These are phyloP conservation scores for Actinidia polygama DNA, from an alignment of 179 eudicot genomes.

Conservation along the genomic window DNA sequence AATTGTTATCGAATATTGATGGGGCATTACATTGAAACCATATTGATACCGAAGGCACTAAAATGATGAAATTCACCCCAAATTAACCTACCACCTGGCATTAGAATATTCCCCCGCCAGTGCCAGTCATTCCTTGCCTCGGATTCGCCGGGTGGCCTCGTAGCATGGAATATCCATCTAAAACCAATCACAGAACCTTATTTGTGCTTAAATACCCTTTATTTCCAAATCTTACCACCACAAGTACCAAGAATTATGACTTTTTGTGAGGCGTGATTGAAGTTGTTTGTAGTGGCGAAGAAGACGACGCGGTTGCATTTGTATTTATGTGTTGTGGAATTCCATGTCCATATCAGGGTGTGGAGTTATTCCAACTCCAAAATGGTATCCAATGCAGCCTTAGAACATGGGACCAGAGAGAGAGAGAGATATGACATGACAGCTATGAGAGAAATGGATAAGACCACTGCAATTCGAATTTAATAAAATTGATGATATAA, in stretches of 20 bases:
- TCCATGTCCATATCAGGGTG: background rate
- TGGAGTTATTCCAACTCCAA: slow-evolving; percentile 5
- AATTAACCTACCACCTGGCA: no score
- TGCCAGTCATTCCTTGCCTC: background rate
- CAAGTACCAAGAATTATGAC: background rate
- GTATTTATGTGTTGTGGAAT: background rate
- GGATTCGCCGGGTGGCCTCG: background rate
- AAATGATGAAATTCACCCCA: no score
- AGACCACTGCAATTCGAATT: background rate
- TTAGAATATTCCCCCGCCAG: no score
- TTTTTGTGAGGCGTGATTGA: background rate
- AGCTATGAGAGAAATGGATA: background rate
- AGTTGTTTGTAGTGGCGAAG: background rate
- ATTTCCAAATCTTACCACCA: background rate
- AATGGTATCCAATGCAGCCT: slow-evolving; percentile 8
- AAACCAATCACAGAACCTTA: background rate
- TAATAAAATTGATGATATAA: no score
- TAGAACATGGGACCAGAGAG: background rate
- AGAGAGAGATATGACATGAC: background rate
- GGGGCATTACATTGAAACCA: no score
- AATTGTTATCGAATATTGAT: no score
- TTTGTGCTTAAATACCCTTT: background rate
- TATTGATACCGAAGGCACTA: no score
- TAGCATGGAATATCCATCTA: background rate
- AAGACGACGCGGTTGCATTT: background rate